Percentiles rank a stretch among this genome's conserved stretches.
These are phyloP conservation scores for Sungouiozyma ichnusensis DNA, from an alignment of 805 yeast species.

Conservation along the genomic window DNA sequence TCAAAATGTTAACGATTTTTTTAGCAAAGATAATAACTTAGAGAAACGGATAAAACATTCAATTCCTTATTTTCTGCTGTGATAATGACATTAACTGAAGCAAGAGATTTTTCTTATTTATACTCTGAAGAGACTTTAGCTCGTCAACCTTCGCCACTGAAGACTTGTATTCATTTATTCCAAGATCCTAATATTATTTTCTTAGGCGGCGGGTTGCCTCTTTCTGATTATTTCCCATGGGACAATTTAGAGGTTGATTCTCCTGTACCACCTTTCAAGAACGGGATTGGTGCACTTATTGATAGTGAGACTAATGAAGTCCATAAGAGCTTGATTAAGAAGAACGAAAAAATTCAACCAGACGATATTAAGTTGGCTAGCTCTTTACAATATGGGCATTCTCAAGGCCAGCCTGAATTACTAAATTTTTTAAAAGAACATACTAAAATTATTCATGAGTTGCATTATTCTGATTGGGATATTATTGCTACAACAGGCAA, in stretches of 20 bases:
- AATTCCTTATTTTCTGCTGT: no score
- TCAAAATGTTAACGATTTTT: no score
- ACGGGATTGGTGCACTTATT: conserved; percentile 64
- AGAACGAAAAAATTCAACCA: conserved; percentile 34
- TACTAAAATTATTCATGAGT: conserved; percentile 40
- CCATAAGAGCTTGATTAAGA: conserved; percentile 21
- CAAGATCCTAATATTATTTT: conserved; percentile 68
- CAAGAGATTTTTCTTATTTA: conserved; percentile 67
- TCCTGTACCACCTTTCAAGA: conserved; percentile 69
- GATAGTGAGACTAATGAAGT: conserved; percentile 20
- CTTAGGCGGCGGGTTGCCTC: conserved; percentile 92
- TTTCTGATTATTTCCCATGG: conserved; percentile 88
- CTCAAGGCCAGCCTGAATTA: conserved; percentile 72
- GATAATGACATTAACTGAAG: conserved; percentile 31
- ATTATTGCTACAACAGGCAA: conserved; percentile 66
- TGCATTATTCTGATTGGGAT: conserved; percentile 60
- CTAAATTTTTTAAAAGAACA: conserved; percentile 64
- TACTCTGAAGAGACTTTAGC: conserved; percentile 69
- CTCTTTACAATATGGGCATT: conserved; percentile 85
- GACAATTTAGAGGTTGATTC: conserved; percentile 59
- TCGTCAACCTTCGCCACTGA: conserved; percentile 71
- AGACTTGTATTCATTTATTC: conserved; percentile 72
- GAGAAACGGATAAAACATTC: no score
- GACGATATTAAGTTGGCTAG: conserved; percentile 66
- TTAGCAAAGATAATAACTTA: no score